Evolutionary conservation across 768 basidiomycete genomes (phyloP).

Genomic region (Pulveroboletus ravenelii): DNA sequence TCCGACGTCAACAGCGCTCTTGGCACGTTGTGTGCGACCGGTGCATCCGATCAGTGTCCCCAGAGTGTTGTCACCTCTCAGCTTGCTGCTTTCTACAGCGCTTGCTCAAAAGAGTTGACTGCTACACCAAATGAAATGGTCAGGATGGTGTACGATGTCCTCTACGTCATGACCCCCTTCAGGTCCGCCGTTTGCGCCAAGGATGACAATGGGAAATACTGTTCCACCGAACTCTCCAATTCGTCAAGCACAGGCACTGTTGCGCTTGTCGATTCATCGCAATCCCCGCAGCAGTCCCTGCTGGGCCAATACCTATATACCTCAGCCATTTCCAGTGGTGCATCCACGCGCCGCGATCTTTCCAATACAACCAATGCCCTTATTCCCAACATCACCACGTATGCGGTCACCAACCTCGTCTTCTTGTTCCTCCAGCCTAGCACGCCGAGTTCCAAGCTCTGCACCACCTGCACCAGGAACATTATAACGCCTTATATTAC

Average conservation of each 20-base stretch:
- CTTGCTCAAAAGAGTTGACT: slow-evolving; percentile 70
- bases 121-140: slow-evolving; percentile 45
- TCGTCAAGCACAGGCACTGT: slow-evolving; percentile 21
- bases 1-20: slow-evolving; percentile 49
- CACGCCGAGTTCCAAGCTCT: slow-evolving; percentile 51
- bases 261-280: slow-evolving; percentile 5
- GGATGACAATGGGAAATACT: slow-evolving; percentile 66
- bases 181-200: slow-evolving; percentile 68
- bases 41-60: slow-evolving; percentile 47
- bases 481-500: slow-evolving; percentile 72
- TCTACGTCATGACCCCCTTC: slow-evolving; percentile 71
- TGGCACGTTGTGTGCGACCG: slow-evolving; percentile 48
- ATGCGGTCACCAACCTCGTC: slow-evolving; percentile 55
- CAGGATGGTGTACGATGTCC: slow-evolving; percentile 65
- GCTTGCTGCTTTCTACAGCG: slow-evolving; percentile 64
- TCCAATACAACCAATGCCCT: slow-evolving; percentile 28
- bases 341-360: slow-evolving; percentile 24
- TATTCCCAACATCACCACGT: slow-evolving; percentile 53
- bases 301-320: slow-evolving; percentile 26
- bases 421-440: slow-evolving; percentile 73
- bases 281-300: slow-evolving; percentile 9
- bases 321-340: slow-evolving; percentile 13
- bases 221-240: slow-evolving; percentile 47
- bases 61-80: slow-evolving; percentile 52
- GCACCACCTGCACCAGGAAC: slow-evolving; percentile 77